Evolutionary conservation across 805 yeast genomes (phyloP), one percentile per base, ranked within the genome.

Genomic region (Millerozyma acaciae): DNA sequence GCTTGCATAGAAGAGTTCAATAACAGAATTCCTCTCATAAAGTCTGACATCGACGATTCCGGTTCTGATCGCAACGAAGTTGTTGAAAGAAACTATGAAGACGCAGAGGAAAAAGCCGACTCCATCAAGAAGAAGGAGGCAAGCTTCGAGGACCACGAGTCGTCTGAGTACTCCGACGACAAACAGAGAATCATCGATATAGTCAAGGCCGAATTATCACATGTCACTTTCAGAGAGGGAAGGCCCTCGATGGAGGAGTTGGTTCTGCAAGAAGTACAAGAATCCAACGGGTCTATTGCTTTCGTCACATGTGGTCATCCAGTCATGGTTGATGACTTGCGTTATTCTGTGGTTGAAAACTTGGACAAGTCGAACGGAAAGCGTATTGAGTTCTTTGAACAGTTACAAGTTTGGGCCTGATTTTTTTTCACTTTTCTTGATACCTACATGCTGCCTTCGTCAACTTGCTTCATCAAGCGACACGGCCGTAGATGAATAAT

Each of bases 301-400:
- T 66, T 81, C 26, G 60, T 79, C 24, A 62, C 75, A 10, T 81
- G 88, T 60, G 88, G 87, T 5, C 83, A 80, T 30, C 70, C 76
- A 21, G 33, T 53, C 4, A 70, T 79, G 70, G 78, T 69, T 43
- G 88, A 80, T 47, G 67, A 60, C 2, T 43, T 78, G 14, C 68
- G 90, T 48, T 50, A 60, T 24, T 51, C 69, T 4, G 70, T 78
- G 3, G 62, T 71, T 0, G 42, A 60, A 26, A 51, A 70, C 35
- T 51, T 77, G 32, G 56, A 63, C 21, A 40, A 55, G 18, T 40
- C 47, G 1, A 37, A 47, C 13, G 52, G 66, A 10, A 62, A 69
- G 30, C 68, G 84, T 27, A 72, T 84, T 13, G 89, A 81, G 40
- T 78, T 78, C 47, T 79, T 67, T 49, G 95, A 86, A 51, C 89